Evolutionary conservation across 2,329 filamentous ascomycete species (phyloP).

Genomic region (Colletotrichum euphorbiae): DNA sequence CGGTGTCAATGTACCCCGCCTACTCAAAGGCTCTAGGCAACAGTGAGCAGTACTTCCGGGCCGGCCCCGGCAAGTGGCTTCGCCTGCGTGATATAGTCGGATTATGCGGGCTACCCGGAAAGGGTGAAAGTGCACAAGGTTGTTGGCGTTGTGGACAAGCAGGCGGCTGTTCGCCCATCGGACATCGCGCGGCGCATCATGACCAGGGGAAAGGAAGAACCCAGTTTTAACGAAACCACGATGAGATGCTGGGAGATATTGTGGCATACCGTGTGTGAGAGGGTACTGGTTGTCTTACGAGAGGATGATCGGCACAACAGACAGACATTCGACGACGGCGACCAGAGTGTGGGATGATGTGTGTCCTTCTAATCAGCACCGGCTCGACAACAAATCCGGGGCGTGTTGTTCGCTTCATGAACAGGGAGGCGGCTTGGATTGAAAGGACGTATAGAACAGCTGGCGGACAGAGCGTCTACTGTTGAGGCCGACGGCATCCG

Average conservation of each 20-base stretch:
- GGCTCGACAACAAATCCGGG: not conserved
- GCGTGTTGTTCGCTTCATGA: conserved; percentile 22
- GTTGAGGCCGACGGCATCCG: conserved; percentile 24
- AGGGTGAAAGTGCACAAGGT: not conserved
- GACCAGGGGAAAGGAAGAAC: not conserved
- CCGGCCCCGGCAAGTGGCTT: conserved; percentile 12
- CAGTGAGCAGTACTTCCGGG: conserved; percentile 14
- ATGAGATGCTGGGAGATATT: not conserved
- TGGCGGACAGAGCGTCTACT: conserved; percentile 31
- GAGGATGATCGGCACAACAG: conserved; percentile 11
- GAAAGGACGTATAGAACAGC: conserved; percentile 23
- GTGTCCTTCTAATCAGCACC: conserved; percentile 18
- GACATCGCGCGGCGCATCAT: not conserved
- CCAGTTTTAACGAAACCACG: conserved; percentile 24
- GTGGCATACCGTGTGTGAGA: not conserved
- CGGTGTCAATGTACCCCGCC: conserved; percentile 17
- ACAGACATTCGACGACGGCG: conserved; percentile 29
- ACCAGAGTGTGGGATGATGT: not conserved
- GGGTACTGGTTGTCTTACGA: not conserved
- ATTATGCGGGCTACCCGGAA: conserved; percentile 23
- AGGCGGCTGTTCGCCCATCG: not conserved
- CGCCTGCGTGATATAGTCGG: conserved; percentile 19
- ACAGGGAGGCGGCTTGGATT: conserved; percentile 25
- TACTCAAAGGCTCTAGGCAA: not conserved
- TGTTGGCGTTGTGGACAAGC: not conserved